Evolutionary conservation across 805 yeast genomes (phyloP).

Genomic region (Ogataea paraovalis): DNA sequence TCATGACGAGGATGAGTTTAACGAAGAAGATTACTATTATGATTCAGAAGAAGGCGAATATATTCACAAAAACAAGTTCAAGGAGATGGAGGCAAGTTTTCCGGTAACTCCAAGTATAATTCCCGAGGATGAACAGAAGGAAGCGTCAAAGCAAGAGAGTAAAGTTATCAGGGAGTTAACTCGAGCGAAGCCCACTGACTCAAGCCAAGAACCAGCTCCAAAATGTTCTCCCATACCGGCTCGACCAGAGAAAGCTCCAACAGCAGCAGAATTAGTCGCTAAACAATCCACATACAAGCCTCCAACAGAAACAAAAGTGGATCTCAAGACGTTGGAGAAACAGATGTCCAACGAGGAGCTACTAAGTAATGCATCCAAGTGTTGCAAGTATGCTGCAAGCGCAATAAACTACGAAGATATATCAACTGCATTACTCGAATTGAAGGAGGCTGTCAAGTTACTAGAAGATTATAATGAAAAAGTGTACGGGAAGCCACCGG

Average conservation of each 20-base stretch:
- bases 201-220: not conserved
- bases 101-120: slow-evolving; percentile 10
- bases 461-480: slow-evolving; percentile 6
- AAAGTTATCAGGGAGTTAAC: too few relatives aligned
- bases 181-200: not conserved
- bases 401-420: slow-evolving; percentile 69
- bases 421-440: slow-evolving; percentile 57
- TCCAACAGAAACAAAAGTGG: slow-evolving; percentile 2
- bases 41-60: slow-evolving; percentile 23
- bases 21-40: slow-evolving; percentile 18
- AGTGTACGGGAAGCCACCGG: slow-evolving; percentile 1
- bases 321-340: slow-evolving; percentile 15
- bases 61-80: slow-evolving; percentile 9
- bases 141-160: not conserved
- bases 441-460: slow-evolving; percentile 42
- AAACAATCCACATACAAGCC: slow-evolving; percentile 3
- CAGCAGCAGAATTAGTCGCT: slow-evolving; percentile 12
- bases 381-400: slow-evolving; percentile 67
- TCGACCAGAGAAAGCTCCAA: not conserved
- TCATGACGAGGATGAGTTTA: slow-evolving; percentile 10
- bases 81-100: slow-evolving; percentile 7
- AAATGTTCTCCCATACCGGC: slow-evolving; percentile 8
- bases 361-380: slow-evolving; percentile 48
- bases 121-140: not conserved
- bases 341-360: slow-evolving; percentile 30